Evolutionary conservation across 805 yeast species (phyloP), one percentile per base, ranked within the genome.

Genomic region (Wickerhamiella bombiphila): DNA sequence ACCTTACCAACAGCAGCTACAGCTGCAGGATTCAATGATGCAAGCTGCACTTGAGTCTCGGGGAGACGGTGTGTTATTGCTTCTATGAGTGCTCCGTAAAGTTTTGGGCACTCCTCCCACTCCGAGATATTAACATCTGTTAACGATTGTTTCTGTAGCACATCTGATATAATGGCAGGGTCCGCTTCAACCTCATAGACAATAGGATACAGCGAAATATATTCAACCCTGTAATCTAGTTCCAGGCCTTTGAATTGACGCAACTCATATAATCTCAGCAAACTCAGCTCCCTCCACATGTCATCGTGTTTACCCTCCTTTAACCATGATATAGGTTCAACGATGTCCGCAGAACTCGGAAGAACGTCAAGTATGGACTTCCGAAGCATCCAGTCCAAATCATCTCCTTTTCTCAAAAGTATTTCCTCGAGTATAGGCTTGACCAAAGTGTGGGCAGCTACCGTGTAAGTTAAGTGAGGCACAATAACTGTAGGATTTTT

Each of bases 211-310:
- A n/a, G n/a, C n/a, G n/a, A n/a, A n/a, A n/a, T n/a, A n/a, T n/a
- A n/a, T n/a, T n/a, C n/a, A n/a, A n/a, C n/a, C n/a, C n/a, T n/a
- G n/a, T n/a, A n/a, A n/a, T n/a, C n/a, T n/a, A n/a, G n/a, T n/a
- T n/a, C n/a, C n/a, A n/a, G n/a, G n/a, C 19, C 36, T n/a, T 30
- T 24, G 8, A 33, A 8, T 21, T 11, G n/a, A 4, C 18, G 22
- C 17, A 37, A 22, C 35, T 37, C 41, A 3, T 26, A 15, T 3
- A 21, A 15, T 4, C 41, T 25, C 25, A 41, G 35, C 31, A n/a
- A n/a, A n/a, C n/a, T n/a, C n/a, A n/a, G n/a, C n/a, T 3, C 6
- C n/a, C 28, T 21, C 28, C n/a, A 5, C 3, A 29, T 11, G 15
- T 35, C 26, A 8, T 32, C 34, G 6, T 30, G 5, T 13, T 7